phyloP scores from a whole-genome alignment of 148 eudicot genomes.

The Camellia sinensis region DNA sequence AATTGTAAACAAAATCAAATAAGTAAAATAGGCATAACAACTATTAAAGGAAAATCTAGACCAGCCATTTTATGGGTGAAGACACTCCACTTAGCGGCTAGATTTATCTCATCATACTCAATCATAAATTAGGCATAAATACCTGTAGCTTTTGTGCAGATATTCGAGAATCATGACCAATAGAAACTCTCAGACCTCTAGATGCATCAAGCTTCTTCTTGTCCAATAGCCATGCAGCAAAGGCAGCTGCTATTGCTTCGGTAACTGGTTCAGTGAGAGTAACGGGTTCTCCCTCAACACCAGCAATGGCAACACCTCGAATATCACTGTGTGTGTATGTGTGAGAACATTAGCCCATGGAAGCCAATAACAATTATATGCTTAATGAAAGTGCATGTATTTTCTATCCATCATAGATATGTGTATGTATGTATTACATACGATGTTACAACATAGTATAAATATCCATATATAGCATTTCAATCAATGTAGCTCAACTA shows the following conservation, averaged over 20 bases:
- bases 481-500: neutral
- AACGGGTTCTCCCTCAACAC: constrained; percentile 91
- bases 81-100: neutral
- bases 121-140: neutral
- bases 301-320: constrained; percentile 97
- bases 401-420: neutral
- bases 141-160: constrained; percentile 94
- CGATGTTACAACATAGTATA: neutral
- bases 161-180: constrained; percentile 94
- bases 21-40: neutral
- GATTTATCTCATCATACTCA: constrained; percentile 9
- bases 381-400: neutral
- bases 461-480: neutral
- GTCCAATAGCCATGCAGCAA: constrained; percentile 81
- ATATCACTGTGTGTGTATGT: constrained; percentile 56
- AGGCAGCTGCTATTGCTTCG: constrained; percentile 97
- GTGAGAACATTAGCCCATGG: neutral
- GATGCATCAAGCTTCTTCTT: constrained; percentile 62
- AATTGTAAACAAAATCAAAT: neutral
- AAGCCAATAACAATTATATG: neutral
- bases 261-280: constrained; percentile 85
- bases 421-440: neutral
- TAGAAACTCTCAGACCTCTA: constrained; percentile 61
- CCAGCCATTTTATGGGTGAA: constrained; percentile 3
- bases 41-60: neutral